Percentiles rank a stretch among this genome's conserved stretches.
These are phyloP conservation scores for Tetradesmus obliquus DNA, from an alignment of 139 green algal species.

Conservation along the genomic window DNA sequence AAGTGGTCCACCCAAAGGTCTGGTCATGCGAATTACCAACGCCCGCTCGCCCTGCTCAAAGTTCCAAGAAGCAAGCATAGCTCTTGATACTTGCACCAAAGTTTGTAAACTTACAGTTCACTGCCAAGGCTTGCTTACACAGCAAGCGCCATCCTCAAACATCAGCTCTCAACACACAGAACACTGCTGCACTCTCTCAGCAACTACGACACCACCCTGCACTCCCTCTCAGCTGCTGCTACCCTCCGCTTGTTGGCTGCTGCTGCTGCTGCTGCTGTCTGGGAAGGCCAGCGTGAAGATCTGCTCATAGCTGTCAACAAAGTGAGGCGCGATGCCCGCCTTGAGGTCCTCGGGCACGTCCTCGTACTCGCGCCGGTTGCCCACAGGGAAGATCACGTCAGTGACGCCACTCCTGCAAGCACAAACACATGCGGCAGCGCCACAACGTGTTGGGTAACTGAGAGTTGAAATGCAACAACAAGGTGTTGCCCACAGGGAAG, in stretches of 20 bases:
- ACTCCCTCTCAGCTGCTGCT: neutral
- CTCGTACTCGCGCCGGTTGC: constrained; percentile 93
- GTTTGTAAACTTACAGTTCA: neutral
- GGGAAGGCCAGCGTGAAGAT: constrained; percentile 86
- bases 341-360: constrained; percentile 93
- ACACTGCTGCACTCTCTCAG: no score
- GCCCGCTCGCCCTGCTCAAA: no score
- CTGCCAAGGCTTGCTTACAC: neutral
- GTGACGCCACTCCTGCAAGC: constrained; percentile 60
- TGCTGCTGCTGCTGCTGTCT: constrained; percentile 1
- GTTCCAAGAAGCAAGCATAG: no score
- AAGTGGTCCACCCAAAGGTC: no score
- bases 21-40: no score
- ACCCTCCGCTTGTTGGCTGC: constrained; percentile 1
- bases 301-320: constrained; percentile 89
- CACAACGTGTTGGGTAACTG: constrained; percentile 88
- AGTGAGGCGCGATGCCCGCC: constrained; percentile 85
- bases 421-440: neutral
- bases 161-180: no score
- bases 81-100: no score
- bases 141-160: neutral
- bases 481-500: constrained; percentile 91
- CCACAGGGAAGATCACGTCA: constrained; percentile 88
- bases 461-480: no score
- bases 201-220: no score